Base-by-base conservation (phyloP, 2,329 filamentous ascomycete species). In the Colletotrichum cereale region DNA sequence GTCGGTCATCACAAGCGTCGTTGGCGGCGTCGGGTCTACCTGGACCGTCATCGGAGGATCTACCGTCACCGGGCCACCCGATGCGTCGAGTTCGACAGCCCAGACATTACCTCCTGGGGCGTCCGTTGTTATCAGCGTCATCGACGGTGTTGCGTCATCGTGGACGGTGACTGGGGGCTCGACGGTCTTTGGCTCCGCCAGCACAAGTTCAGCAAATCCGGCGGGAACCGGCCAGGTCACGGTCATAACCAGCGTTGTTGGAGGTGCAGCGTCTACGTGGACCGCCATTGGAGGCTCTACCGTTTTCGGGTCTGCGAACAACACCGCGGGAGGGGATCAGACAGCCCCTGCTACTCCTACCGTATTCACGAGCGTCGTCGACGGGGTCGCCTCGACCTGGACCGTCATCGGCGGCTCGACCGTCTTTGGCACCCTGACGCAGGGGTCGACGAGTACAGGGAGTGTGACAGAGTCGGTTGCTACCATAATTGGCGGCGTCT, bases 111-210 rank as follows among this genome's bases (percentile, higher is more conserved):
- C 34, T 6, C 62, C 24, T 0, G 67, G 53, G 5, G 48, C 44
- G 8, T 62, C 42, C n/a, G 34, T 67, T 18, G 18, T 71, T 3
- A 71, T 57, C 11, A 67, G 67, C 16, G 36, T 48, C 10, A n/a
- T 71, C 21, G 57, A 44, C 8, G 63, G 67, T 3, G n/a, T 29
- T 0, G 34, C 40, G 4, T 56, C 67, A 0, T 67, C 67, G 2
- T 71, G 56, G 67, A 71, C 63, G 1, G 18, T 67, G 2, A 62
- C 53, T 1, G 36, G 55, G 6, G 66, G 61, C 21, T 65, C 66
- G 18, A 58, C 52, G 8, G 24, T 52, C 2, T 16, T 5, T 2
- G 21, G 34, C 14, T 18, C 60, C 3, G 14, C n/a, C n/a, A 40
- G 48, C 12, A 11, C 8, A 16, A 47, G 11, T 1, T 4, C 58